phyloP scores from a whole-genome alignment of 768 basidiomycete species.

The Pulveroboletus frians region DNA sequence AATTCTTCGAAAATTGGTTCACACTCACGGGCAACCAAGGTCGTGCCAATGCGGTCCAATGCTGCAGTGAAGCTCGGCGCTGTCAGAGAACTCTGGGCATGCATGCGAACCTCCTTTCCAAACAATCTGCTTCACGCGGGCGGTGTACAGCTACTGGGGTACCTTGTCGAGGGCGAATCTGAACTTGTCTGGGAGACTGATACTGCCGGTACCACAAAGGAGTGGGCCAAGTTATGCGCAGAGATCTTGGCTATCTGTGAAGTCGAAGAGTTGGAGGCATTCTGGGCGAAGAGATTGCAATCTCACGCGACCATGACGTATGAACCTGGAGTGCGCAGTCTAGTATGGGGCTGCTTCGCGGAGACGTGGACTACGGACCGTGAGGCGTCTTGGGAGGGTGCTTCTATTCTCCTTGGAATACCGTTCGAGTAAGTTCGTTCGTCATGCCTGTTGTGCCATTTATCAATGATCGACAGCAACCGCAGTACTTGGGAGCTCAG shows the following conservation, averaged over 20 bases:
- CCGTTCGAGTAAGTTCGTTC: constrained; percentile 55
- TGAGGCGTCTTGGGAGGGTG: constrained; percentile 50
- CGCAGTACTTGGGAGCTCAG: constrained; percentile 47
- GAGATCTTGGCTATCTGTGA: constrained; percentile 50
- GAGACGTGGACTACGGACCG: constrained; percentile 49
- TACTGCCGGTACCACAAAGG: constrained; percentile 40
- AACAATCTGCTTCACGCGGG: constrained; percentile 37
- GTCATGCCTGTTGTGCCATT: constrained; percentile 3
- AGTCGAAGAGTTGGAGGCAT: constrained; percentile 41
- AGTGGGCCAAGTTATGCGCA: constrained; percentile 60
- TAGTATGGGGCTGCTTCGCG: constrained; percentile 55
- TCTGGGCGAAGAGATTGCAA: constrained; percentile 40
- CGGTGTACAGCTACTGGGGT: constrained; percentile 43
- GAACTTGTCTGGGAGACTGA: constrained; percentile 42
- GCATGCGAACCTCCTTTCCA: constrained; percentile 41
- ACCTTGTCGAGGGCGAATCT: constrained; percentile 45
- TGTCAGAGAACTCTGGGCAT: constrained; percentile 54
- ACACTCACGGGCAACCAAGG: constrained; percentile 6
- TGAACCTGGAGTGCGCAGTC: constrained; percentile 38
- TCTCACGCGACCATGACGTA: constrained; percentile 28
- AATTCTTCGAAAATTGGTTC: constrained; percentile 8
- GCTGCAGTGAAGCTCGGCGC: constrained; percentile 53
- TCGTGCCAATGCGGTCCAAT: constrained; percentile 28
- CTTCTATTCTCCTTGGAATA: constrained; percentile 45
- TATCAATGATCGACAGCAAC: constrained; percentile 26